Evolutionary conservation across 2,329 filamentous ascomycete species (phyloP).

Genomic region (Xylaria sp.): DNA sequence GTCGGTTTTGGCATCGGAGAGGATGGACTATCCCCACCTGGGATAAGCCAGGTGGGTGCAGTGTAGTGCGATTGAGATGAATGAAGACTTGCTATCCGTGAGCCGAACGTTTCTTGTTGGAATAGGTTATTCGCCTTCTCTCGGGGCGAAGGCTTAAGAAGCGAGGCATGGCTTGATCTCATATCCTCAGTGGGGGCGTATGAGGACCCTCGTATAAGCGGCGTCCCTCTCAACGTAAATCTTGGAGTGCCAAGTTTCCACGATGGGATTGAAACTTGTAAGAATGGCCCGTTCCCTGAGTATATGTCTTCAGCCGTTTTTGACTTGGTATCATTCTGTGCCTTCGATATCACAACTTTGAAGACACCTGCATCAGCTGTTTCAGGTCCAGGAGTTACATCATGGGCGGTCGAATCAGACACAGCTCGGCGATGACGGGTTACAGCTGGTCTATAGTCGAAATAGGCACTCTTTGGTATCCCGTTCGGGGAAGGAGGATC

Average conservation of each 20-base stretch:
- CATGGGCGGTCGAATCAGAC: slow-evolving; percentile 81
- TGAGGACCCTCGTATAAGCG: slow-evolving; percentile 82
- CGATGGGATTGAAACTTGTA: slow-evolving; percentile 82
- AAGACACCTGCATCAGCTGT: slow-evolving; percentile 74
- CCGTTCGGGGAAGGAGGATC: slow-evolving; percentile 46
- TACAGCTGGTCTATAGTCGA: slow-evolving; percentile 41
- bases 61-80: slow-evolving; percentile 51
- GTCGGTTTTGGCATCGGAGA: slow-evolving; percentile 54
- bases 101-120: slow-evolving; percentile 45
- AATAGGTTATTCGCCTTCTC: slow-evolving; percentile 47
- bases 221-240: slow-evolving; percentile 80
- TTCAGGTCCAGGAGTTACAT: slow-evolving; percentile 60
- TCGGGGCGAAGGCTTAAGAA: slow-evolving; percentile 52
- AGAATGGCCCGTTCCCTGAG: slow-evolving; percentile 59
- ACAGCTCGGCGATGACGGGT: slow-evolving; percentile 69
- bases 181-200: slow-evolving; percentile 80
- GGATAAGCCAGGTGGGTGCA: slow-evolving; percentile 40
- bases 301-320: slow-evolving; percentile 70
- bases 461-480: slow-evolving; percentile 50
- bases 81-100: slow-evolving; percentile 53
- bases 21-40: slow-evolving; percentile 40
- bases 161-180: slow-evolving; percentile 69
- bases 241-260: slow-evolving; percentile 84
- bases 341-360: slow-evolving; percentile 82
- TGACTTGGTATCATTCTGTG: slow-evolving; percentile 67